These are phyloP conservation scores for Backusella tuberculispora DNA, from an alignment of 192 early-diverging fungal species.

Conservation along the genomic window DNA sequence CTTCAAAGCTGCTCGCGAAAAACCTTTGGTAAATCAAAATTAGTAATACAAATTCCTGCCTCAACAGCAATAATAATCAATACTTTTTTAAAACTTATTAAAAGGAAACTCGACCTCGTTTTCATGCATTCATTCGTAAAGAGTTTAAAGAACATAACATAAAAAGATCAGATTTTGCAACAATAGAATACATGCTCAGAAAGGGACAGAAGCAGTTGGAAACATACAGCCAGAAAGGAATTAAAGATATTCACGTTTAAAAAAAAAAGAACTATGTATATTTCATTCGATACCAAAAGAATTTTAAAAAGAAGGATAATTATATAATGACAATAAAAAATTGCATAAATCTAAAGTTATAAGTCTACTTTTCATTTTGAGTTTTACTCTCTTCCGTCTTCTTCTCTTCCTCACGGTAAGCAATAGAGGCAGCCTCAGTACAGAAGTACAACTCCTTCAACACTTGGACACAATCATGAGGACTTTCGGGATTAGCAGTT, in stretches of 20 bases:
- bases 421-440: constrained; percentile 49
- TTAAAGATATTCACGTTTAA: constrained; percentile 60
- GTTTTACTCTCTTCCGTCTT: constrained; percentile 1
- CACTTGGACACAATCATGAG: constrained; percentile 51
- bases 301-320: constrained; percentile 3
- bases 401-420: constrained; percentile 36
- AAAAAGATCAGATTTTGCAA: constrained; percentile 62
- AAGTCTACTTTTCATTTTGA: neutral
- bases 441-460: constrained; percentile 58
- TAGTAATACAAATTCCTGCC: neutral
- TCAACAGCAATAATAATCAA: neutral
- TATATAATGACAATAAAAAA: constrained; percentile 6
- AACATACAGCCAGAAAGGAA: constrained; percentile 61
- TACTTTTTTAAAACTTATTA: constrained; percentile 3
- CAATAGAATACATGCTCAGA: constrained; percentile 73
- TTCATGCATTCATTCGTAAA: constrained; percentile 67
- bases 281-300: constrained; percentile 14
- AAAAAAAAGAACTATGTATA: constrained; percentile 16
- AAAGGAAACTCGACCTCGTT: constrained; percentile 63
- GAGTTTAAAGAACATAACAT: constrained; percentile 67
- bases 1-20: constrained; percentile 63
- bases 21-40: constrained; percentile 55
- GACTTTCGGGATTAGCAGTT: constrained; percentile 50
- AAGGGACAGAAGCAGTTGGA: constrained; percentile 66
- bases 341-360: constrained; percentile 1